Base-by-base conservation (phyloP, 495 filamentous ascomycete genomes). In the Annulohypoxylon nitens region DNA sequence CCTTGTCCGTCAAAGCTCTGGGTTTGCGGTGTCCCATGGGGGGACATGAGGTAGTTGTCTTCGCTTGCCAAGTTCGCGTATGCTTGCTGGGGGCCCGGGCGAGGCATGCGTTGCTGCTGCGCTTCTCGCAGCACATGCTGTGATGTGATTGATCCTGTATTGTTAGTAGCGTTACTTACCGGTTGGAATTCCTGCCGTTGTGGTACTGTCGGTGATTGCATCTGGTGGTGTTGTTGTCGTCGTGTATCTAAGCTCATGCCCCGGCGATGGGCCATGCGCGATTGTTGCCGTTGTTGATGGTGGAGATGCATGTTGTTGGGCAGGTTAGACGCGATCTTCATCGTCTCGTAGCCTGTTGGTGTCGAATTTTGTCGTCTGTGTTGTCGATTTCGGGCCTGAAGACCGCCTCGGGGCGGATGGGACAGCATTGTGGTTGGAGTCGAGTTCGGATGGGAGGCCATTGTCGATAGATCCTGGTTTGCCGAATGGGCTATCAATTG, bases 311-410 rank as follows among this genome's bases (percentile, higher is more conserved):
- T 86, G 68, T 84, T 86, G 71, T 85, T 86, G 71, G 88, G 86
- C 75, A 91, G 85, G 81, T 83, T 86, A 57, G 83, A 82, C 30
- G 82, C 80, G 76, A 89, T 87, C 86, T 91, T 91, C 65, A 86
- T 83, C 61, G 87, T 87, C 78, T 93, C 91, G 81, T 91, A 92
- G 73, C 86, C 87, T 66, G 88, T 88, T 65, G 94, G 93, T 76
- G 93, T 96, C 76, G 94, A 97, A 77, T 93, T 91, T 84, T 95
- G 93, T 80, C 94, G 92, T 78, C 93, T 89, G 83, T 97, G 93
- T 84, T 88, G 89, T 79, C 89, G 88, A 77, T 89, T 89, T 81
- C 90, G 91, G 75, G 85, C 83, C 71, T 92, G 89, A 81, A 91
- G 85, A 83, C 82, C 88, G 80, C 85, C 88, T 16, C 78, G 66